A percentile compares a stretch with the other conserved stretches of the same genome.
Conservation (phyloP, 805 yeast genomes). For the Schwanniomyces vanrijiae region DNA sequence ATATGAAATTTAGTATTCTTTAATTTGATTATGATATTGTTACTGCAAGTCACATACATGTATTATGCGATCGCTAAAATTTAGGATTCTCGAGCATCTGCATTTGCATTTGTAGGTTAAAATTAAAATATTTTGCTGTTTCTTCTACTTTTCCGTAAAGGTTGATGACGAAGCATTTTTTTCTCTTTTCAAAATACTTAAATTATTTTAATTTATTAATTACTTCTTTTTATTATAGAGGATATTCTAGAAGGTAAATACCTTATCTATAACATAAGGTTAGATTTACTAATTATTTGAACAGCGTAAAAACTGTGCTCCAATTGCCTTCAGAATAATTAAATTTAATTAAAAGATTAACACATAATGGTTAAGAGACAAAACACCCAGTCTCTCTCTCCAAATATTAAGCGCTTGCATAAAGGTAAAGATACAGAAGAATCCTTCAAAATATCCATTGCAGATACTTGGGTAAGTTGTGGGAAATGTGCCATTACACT, state of each 20-base stretch:
- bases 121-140: neutral
- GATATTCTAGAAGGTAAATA: neutral
- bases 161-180: neutral
- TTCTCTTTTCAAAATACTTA: neutral
- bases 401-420: conserved; percentile 5
- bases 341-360: neutral
- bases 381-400: conserved; percentile 3
- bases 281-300: neutral
- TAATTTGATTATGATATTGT: neutral
- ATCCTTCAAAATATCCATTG: conserved; percentile 22
- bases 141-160: neutral
- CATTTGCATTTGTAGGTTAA: neutral
- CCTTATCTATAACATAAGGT: neutral
- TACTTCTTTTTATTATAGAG: neutral
- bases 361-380: conserved; percentile 8
- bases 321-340: neutral
- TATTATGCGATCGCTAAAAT: neutral
- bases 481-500: conserved; percentile 47
- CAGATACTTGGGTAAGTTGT: conserved; percentile 47
- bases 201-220: neutral
- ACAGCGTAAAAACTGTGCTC: neutral
- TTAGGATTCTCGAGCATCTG: neutral
- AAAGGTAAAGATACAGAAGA: neutral
- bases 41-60: neutral
- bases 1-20: neutral